Conservation (phyloP, 73 alveolate genomes). For the Paramecium sexaurelia region DNA sequence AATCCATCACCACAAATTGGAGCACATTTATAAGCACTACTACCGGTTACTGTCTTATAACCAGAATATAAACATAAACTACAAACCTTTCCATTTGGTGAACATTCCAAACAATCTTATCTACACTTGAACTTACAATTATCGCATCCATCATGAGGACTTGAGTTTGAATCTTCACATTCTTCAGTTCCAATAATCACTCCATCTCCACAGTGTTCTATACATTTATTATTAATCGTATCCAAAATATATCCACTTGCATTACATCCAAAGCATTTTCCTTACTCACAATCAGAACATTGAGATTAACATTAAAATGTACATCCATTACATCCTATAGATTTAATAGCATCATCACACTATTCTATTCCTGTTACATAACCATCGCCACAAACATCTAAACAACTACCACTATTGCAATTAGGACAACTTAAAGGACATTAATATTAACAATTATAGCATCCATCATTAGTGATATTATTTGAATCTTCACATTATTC, state of each 20-base stretch:
- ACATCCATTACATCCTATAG: not conserved
- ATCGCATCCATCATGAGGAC: slow-evolving; percentile 49
- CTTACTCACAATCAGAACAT: not conserved
- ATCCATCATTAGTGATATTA: slow-evolving; percentile 27
- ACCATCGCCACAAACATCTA: not conserved
- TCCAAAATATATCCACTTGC: not conserved
- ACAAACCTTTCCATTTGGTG: not conserved
- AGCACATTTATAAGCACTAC: slow-evolving; percentile 35
- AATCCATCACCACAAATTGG: slow-evolving; percentile 61
- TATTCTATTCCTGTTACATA: not conserved
- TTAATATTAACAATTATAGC: not conserved
- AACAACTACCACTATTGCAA: not conserved
- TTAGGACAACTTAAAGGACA: not conserved
- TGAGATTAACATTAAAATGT: not conserved
- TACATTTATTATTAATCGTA: not conserved
- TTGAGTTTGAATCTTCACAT: slow-evolving; percentile 53
- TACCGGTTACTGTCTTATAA: not conserved
- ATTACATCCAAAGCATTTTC: not conserved
- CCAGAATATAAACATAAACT: not conserved
- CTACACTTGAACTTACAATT: slow-evolving; percentile 31
- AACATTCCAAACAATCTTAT: not conserved
- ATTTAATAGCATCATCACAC: not conserved
- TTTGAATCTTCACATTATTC: slow-evolving; percentile 59
- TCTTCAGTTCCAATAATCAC: not conserved
- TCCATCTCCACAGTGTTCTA: slow-evolving; percentile 57